Conservation (phyloP, 768 basidiomycete genomes). For the Calocera viscosa region DNA sequence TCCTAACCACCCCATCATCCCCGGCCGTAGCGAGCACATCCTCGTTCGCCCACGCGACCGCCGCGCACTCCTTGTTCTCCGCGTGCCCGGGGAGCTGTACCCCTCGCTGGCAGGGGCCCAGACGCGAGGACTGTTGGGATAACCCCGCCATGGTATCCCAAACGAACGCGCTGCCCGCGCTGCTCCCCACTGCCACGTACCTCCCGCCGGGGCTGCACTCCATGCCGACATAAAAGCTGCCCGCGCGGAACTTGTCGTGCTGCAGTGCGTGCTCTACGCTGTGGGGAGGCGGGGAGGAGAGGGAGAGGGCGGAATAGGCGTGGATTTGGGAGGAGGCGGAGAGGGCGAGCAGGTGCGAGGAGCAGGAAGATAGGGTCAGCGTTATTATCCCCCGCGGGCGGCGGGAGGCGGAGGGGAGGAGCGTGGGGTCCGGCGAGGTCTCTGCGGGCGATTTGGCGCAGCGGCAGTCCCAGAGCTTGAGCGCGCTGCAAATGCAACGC, state of each 20-base stretch:
- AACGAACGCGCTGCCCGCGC: not conserved
- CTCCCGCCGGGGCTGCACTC: not conserved
- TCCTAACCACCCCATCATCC: not conserved
- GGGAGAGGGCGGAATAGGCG: not conserved
- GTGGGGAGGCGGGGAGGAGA: not conserved
- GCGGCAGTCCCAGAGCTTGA: constrained; percentile 4
- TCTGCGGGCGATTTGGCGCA: not conserved
- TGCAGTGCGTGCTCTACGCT: not conserved
- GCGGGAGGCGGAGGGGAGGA: not conserved
- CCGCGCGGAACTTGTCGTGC: not conserved
- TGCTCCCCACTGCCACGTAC: not conserved
- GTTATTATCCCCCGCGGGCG: not conserved
- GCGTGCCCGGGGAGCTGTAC: not conserved
- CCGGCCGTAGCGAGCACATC: not conserved
- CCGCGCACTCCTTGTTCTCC: not conserved
- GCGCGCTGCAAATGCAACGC: not conserved
- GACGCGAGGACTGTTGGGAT: not conserved
- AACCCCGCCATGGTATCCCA: not conserved
- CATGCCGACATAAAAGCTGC: not conserved
- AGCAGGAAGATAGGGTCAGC: not conserved
- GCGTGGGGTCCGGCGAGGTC: not conserved
- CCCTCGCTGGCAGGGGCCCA: not conserved
- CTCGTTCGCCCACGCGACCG: not conserved
- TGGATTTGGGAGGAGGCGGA: not conserved
- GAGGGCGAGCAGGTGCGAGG: not conserved